Evolutionary conservation across 371 early-diverging fungal species (phyloP).

Genomic region (Mortierella sp.): DNA sequence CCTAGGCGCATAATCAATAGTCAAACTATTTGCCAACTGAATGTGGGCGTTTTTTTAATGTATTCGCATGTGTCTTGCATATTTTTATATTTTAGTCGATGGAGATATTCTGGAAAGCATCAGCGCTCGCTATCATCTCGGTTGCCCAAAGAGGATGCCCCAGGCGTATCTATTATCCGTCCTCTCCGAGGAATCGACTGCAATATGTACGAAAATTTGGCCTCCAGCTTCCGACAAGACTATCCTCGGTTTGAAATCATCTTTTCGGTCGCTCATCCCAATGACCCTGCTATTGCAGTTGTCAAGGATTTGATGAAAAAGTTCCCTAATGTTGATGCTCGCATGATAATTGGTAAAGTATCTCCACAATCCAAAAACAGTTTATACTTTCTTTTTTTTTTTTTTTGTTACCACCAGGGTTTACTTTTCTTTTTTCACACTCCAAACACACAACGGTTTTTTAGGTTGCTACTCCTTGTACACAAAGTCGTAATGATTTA

Average conservation of each 20-base stretch:
- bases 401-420: not conserved
- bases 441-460: no score
- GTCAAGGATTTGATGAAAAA: slow-evolving; percentile 74
- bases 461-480: no score
- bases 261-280: slow-evolving; percentile 82
- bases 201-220: slow-evolving; percentile 82
- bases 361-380: not conserved
- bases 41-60: no score
- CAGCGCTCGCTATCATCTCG: slow-evolving; percentile 62
- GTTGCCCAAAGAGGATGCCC: slow-evolving; percentile 59
- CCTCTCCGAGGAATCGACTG: slow-evolving; percentile 93
- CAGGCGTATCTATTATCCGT: slow-evolving; percentile 86
- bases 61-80: no score
- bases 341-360: slow-evolving; percentile 77
- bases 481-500: no score
- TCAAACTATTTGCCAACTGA: no score
- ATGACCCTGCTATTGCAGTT: slow-evolving; percentile 84
- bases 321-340: slow-evolving; percentile 78
- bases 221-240: slow-evolving; percentile 83
- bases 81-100: slow-evolving; percentile 56
- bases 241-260: slow-evolving; percentile 90
- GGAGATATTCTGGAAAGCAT: slow-evolving; percentile 62
- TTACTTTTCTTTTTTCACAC: not conserved
- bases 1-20: no score
- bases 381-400: not conserved